These are phyloP conservation scores for Prunus salicina DNA, from an alignment of 306 rosid genomes.

Conservation along the genomic window DNA sequence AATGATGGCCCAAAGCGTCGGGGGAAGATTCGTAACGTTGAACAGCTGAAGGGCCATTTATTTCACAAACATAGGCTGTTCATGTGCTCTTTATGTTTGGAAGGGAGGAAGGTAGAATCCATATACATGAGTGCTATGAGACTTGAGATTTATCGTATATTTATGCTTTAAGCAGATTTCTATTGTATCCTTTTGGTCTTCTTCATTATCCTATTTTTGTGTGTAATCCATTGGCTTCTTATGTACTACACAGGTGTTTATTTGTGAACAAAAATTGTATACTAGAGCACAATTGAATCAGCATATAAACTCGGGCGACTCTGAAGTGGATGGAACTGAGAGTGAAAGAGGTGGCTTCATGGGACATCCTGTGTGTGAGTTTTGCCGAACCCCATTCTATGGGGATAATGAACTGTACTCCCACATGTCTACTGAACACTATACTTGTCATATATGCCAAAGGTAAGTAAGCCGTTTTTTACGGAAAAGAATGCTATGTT, in stretches of 20 bases:
- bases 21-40: slow-evolving; percentile 61
- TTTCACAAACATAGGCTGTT: slow-evolving; percentile 70
- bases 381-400: slow-evolving; percentile 80
- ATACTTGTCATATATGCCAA: slow-evolving; percentile 91
- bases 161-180: background rate
- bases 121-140: background rate
- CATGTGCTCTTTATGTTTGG: slow-evolving; percentile 91
- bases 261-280: slow-evolving; percentile 94
- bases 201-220: background rate
- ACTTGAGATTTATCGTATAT: background rate
- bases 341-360: slow-evolving; percentile 96
- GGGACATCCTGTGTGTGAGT: slow-evolving; percentile 96
- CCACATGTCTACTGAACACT: slow-evolving; percentile 95
- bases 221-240: background rate
- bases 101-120: slow-evolving; percentile 79
- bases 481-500: background rate
- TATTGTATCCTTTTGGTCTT: background rate
- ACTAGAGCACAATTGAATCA: slow-evolving; percentile 74
- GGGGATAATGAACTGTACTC: slow-evolving; percentile 88
- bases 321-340: slow-evolving; percentile 97
- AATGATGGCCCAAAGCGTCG: slow-evolving; percentile 62
- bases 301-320: slow-evolving; percentile 78
- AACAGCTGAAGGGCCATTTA: slow-evolving; percentile 88
- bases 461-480: slow-evolving; percentile 39
- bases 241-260: slow-evolving; percentile 53